phyloP scores from a whole-genome alignment of 306 rosid species.

The Cercis canadensis region DNA sequence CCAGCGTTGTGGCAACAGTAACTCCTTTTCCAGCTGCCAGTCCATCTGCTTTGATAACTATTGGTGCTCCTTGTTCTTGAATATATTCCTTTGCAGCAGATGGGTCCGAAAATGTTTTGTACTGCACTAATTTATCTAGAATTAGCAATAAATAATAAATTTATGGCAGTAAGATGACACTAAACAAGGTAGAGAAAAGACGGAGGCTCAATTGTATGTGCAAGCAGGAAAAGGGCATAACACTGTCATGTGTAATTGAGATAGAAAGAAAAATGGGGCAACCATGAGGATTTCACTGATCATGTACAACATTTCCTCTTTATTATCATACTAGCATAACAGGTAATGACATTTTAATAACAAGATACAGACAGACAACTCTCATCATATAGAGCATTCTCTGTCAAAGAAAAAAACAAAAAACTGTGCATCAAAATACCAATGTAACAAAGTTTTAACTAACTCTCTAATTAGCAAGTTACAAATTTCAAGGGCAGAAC shows the following conservation, averaged over 20 bases:
- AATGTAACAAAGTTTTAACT: neutral
- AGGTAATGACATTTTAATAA: neutral
- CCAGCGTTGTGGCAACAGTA: conserved; percentile 74
- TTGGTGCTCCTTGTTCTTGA: conserved; percentile 83
- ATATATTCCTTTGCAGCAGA: conserved; percentile 83
- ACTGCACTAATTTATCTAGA: conserved; percentile 61
- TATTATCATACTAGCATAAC: conserved; percentile 7
- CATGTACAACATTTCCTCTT: conserved; percentile 8
- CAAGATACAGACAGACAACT: conserved; percentile 16
- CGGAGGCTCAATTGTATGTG: neutral
- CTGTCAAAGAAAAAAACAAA: neutral
- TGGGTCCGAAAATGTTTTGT: conserved; percentile 77
- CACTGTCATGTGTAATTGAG: conserved; percentile 11
- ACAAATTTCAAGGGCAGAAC: neutral
- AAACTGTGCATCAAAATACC: conserved; percentile 19
- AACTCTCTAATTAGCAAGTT: conserved; percentile 1
- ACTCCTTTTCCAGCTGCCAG: conserved; percentile 99
- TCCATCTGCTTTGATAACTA: conserved; percentile 94
- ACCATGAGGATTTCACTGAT: conserved; percentile 19
- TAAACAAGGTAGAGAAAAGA: conserved; percentile 1
- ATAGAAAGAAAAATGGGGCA: conserved; percentile 1
- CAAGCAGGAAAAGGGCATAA: conserved; percentile 22
- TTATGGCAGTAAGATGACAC: conserved; percentile 16
- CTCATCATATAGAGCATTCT: neutral
- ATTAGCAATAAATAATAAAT: conserved; percentile 23